phyloP scores from a whole-genome alignment of 176 grass and related monocot genomes.

The Neostapfia colusana region DNA sequence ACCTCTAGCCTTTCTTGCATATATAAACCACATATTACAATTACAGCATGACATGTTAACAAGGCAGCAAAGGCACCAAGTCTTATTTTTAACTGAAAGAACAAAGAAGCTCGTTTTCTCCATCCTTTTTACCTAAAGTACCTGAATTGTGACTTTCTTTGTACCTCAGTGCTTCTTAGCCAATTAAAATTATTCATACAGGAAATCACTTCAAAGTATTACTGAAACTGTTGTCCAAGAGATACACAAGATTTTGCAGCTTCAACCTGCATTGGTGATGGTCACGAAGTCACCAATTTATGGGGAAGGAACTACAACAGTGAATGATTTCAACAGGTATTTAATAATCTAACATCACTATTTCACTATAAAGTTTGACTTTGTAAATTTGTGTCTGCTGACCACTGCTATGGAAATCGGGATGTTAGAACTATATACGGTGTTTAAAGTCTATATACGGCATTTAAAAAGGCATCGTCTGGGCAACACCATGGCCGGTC shows the following conservation, averaged over 20 bases:
- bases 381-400: background rate
- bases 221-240: constrained; percentile 70
- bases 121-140: constrained; percentile 13
- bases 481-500: too few relatives aligned
- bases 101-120: constrained; percentile 16
- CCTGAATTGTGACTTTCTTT: background rate
- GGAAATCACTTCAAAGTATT: constrained; percentile 62
- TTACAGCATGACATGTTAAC: constrained; percentile 4
- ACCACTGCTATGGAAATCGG: constrained; percentile 2
- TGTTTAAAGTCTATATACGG: too few relatives aligned
- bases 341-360: constrained; percentile 23
- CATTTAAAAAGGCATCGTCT: too few relatives aligned
- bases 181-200: constrained; percentile 40
- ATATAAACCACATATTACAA: background rate
- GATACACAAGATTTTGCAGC: constrained; percentile 58
- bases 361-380: constrained; percentile 20
- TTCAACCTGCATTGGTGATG: constrained; percentile 81
- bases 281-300: constrained; percentile 70
- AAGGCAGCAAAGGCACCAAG: constrained; percentile 10
- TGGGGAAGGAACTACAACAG: constrained; percentile 47
- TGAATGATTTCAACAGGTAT: constrained; percentile 65
- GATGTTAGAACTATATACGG: constrained; percentile 24
- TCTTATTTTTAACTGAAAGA: constrained; percentile 8
- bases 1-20: background rate
- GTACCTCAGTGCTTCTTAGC: constrained; percentile 27